Conservation (phyloP, 75 land plant genomes). For the Cunninghamia lanceolata region DNA sequence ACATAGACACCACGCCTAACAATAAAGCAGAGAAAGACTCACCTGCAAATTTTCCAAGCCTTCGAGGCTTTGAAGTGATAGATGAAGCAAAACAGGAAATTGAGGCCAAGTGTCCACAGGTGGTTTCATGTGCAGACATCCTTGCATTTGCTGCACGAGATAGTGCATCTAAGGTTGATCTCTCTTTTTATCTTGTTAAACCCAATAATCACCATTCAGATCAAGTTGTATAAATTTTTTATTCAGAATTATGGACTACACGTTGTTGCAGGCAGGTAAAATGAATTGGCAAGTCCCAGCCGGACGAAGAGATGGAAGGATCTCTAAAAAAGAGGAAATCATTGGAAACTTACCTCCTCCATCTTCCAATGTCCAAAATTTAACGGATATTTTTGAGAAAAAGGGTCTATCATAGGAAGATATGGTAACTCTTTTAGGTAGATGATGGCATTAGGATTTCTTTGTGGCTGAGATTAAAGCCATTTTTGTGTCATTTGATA, state of each 20-base stretch:
- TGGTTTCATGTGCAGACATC: conserved; percentile 24
- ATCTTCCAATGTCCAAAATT: conserved; percentile 20
- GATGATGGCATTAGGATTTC: background rate
- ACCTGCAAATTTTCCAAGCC: conserved; percentile 8
- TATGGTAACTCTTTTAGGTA: conserved; percentile 55
- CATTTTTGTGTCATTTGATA: background rate
- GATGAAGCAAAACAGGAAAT: conserved; percentile 11
- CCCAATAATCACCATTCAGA: too few species aligned
- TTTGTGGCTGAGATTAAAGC: background rate
- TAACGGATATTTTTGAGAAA: conserved; percentile 24
- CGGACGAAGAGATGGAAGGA: conserved; percentile 32
- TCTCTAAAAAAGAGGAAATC: conserved; percentile 24
- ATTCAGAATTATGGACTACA: background rate
- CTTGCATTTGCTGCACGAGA: conserved; percentile 15
- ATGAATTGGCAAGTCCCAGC: conserved; percentile 34
- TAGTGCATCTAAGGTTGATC: background rate
- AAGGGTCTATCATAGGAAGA: conserved; percentile 20
- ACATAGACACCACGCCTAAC: conserved; percentile 7
- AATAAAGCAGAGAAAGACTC: conserved; percentile 22
- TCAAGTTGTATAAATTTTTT: background rate
- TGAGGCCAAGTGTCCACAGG: conserved; percentile 15
- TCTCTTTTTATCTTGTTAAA: background rate
- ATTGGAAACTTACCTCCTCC: conserved; percentile 27
- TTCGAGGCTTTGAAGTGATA: conserved; percentile 14
- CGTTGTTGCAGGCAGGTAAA: conserved; percentile 20